Evolutionary conservation across 2,329 filamentous ascomycete genomes (phyloP).

Genomic region (Furcasterigmium sp.): DNA sequence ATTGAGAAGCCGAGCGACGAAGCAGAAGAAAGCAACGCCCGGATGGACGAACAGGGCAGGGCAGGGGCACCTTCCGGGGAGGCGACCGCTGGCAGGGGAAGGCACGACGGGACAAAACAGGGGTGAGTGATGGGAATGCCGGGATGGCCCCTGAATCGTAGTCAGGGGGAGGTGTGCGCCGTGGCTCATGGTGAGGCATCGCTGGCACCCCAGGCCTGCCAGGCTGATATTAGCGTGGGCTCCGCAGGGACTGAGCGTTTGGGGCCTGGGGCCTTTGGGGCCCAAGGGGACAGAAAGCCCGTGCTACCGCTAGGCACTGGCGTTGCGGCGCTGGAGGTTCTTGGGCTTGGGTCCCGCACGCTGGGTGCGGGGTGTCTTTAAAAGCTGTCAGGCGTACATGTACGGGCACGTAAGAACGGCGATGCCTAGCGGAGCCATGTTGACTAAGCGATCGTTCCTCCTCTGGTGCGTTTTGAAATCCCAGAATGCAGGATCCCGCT

Average conservation of each 20-base stretch:
- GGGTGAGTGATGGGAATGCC: neutral
- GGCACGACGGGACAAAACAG: constrained; percentile 3
- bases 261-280: no score
- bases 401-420: no score
- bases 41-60: neutral
- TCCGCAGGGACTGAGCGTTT: neutral
- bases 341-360: no score
- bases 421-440: no score
- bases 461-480: no score
- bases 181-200: neutral
- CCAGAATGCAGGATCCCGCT: no score
- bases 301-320: no score
- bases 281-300: no score
- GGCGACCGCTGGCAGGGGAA: neutral
- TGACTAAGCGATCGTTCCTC: no score
- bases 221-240: neutral
- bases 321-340: no score
- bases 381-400: no score
- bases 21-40: constrained; percentile 2
- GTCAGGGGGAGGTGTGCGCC: neutral
- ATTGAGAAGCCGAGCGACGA: constrained; percentile 4
- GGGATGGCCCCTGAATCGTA: neutral
- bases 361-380: no score
- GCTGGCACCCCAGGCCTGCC: neutral
- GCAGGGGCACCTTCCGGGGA: neutral